Conservation (phyloP, 441 rosid species). For the Corymbia calophylla region DNA sequence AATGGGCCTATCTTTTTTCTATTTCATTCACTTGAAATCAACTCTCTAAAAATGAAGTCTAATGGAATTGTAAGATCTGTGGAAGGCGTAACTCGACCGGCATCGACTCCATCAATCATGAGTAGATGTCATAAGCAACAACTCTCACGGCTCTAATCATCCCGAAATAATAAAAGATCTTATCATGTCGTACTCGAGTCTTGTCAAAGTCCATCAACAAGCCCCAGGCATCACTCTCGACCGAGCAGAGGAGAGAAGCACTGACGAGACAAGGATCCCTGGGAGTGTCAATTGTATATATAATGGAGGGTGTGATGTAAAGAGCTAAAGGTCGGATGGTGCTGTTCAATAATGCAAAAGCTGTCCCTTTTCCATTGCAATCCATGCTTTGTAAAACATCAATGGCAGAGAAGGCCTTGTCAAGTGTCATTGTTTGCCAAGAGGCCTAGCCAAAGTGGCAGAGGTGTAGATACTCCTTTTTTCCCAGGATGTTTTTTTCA, state of each 20-base stretch:
- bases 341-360: neutral
- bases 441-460: neutral
- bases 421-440: neutral
- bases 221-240: neutral
- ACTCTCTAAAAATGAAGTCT: neutral
- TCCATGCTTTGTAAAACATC: neutral
- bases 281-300: neutral
- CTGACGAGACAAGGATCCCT: neutral
- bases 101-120: neutral
- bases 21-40: neutral
- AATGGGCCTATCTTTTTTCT: neutral
- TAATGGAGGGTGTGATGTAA: neutral
- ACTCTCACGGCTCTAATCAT: neutral
- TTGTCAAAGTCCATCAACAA: neutral
- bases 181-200: neutral
- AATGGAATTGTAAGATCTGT: neutral
- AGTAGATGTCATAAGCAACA: neutral
- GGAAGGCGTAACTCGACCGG: fast-evolving
- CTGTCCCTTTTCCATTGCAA: neutral
- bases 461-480: neutral
- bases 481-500: neutral
- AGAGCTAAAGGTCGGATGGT: neutral
- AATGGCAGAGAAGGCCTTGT: neutral
- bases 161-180: neutral
- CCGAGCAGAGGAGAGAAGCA: neutral